These are phyloP conservation scores for Speleostelium caveatum DNA, from an alignment of 78 protist species.

Conservation along the genomic window DNA sequence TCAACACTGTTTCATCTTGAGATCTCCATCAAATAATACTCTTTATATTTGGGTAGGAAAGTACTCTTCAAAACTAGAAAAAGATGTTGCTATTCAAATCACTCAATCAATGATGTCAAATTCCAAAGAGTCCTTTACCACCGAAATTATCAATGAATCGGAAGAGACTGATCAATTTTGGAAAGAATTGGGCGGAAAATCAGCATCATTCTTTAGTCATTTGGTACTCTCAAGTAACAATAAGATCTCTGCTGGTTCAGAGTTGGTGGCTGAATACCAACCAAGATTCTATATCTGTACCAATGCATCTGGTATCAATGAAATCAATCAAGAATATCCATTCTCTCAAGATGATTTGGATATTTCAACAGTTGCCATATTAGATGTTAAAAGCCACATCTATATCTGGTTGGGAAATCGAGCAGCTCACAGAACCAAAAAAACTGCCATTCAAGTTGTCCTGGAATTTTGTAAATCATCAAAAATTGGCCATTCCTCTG, in stretches of 20 bases:
- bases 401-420: conserved; percentile 65
- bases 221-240: not conserved
- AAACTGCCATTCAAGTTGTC: conserved; percentile 49
- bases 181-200: not conserved
- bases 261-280: not conserved
- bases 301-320: conserved; percentile 65
- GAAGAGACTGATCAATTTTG: conserved; percentile 31
- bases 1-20: conserved; percentile 25
- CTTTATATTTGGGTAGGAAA: conserved; percentile 64
- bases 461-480: conserved; percentile 28
- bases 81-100: not conserved
- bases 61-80: conserved; percentile 6
- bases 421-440: conserved; percentile 42
- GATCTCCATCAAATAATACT: not conserved
- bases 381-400: conserved; percentile 58
- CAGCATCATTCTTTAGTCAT: not conserved
- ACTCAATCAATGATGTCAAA: not conserved
- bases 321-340: conserved; percentile 44
- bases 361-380: conserved; percentile 21
- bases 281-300: conserved; percentile 53
- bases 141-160: conserved; percentile 12
- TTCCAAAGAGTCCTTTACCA: not conserved
- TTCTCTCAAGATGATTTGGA: conserved; percentile 78
- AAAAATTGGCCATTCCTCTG: conserved; percentile 25
- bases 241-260: not conserved